These are phyloP conservation scores for Fusarium keratoplasticum DNA, from an alignment of 2,329 filamentous ascomycete species.

Conservation along the genomic window DNA sequence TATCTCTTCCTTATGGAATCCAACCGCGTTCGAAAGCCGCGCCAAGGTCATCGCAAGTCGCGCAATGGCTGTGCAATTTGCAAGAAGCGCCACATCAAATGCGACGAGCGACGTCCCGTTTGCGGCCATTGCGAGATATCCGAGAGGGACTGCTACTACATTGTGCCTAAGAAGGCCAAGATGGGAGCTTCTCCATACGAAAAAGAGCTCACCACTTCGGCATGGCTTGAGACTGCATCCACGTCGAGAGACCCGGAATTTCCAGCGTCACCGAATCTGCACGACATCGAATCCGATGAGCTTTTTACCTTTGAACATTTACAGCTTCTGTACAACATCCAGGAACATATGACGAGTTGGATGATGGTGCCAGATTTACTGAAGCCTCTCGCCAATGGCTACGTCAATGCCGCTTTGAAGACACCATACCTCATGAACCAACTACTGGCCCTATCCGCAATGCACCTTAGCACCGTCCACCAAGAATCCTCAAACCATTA, in stretches of 20 bases:
- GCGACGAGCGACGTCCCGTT: conserved; percentile 16
- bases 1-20: neutral
- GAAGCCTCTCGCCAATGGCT: neutral
- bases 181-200: neutral
- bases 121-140: conserved; percentile 22
- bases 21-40: neutral
- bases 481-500: neutral
- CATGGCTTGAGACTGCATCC: neutral
- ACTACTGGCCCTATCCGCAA: conserved; percentile 21
- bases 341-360: neutral
- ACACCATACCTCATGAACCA: conserved; percentile 28
- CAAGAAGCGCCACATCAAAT: conserved; percentile 28
- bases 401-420: conserved; percentile 1
- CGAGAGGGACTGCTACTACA: neutral
- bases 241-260: neutral
- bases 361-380: conserved; percentile 1
- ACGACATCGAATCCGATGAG: neutral
- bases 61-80: conserved; percentile 25
- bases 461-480: neutral
- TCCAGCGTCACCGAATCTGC: neutral
- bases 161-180: neutral
- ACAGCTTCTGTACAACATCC: conserved; percentile 9
- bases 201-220: neutral
- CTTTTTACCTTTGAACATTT: conserved; percentile 21
- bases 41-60: conserved; percentile 27